Percentiles rank a stretch among this genome's conserved stretches.
These are phyloP conservation scores for Oehlia diaphana DNA, from an alignment of 192 early-diverging fungal species.

Conservation along the genomic window DNA sequence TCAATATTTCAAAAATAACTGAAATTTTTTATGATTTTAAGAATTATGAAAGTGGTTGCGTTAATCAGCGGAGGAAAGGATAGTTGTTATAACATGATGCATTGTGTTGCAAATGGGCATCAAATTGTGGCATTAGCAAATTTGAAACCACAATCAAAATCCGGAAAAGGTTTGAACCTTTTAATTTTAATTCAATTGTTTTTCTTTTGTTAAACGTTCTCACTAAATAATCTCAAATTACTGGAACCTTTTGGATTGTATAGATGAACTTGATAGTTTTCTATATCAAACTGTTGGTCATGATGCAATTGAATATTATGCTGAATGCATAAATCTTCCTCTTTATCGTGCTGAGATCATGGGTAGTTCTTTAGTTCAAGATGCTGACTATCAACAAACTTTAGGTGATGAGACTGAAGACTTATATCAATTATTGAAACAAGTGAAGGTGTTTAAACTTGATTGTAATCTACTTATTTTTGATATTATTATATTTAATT, in stretches of 20 bases:
- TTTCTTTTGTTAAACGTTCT: background rate
- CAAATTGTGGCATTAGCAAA: slow-evolving; percentile 93
- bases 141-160: slow-evolving; percentile 68
- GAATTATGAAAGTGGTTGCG: slow-evolving; percentile 30
- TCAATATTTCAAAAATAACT: background rate
- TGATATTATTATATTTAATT: background rate
- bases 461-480: background rate
- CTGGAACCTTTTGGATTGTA: background rate
- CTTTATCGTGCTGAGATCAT: slow-evolving; percentile 75
- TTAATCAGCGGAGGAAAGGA: slow-evolving; percentile 91
- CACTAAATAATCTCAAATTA: background rate
- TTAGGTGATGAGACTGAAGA: slow-evolving; percentile 94
- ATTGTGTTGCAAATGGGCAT: slow-evolving; percentile 92
- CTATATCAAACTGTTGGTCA: slow-evolving; percentile 98
- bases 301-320: slow-evolving; percentile 79
- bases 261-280: slow-evolving; percentile 91
- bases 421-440: slow-evolving; percentile 69
- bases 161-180: slow-evolving; percentile 56
- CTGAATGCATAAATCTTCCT: slow-evolving; percentile 84
- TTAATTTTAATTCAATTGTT: background rate
- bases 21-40: background rate
- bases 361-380: slow-evolving; percentile 66
- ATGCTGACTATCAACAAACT: slow-evolving; percentile 66
- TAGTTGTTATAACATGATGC: slow-evolving; percentile 93
- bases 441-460: slow-evolving; percentile 61